Conservation (phyloP, 176 grass and related monocot species). For the Triticum dicoccoides region DNA sequence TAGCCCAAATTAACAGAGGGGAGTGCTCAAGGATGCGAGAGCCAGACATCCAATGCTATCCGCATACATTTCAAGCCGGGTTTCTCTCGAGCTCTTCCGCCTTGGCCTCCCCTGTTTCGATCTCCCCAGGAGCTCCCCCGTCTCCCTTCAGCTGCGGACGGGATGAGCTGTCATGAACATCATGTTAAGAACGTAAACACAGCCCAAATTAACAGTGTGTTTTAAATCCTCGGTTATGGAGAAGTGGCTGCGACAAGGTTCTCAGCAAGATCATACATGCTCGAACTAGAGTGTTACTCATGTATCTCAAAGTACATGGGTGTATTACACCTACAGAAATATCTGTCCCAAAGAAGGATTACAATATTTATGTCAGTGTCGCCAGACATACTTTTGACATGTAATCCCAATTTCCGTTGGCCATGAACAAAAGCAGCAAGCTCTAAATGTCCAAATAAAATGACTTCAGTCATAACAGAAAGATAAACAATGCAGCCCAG, state of each 20-base stretch:
- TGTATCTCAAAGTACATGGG: not conserved
- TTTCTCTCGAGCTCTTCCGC: too few species aligned
- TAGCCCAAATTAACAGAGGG: too few species aligned
- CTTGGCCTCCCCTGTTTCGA: too few species aligned
- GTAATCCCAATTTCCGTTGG: conserved; percentile 23
- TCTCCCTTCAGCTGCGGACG: too few species aligned
- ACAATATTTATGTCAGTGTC: not conserved
- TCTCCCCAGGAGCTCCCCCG: too few species aligned
- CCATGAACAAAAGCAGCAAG: not conserved
- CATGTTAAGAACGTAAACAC: not conserved
- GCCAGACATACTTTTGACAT: not conserved
- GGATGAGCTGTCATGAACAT: too few species aligned
- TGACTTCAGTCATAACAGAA: conserved; percentile 1
- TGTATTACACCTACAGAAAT: not conserved
- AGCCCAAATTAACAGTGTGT: not conserved
- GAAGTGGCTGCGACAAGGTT: not conserved
- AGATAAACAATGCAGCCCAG: not conserved
- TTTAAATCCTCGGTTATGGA: not conserved
- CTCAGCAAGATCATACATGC: not conserved
- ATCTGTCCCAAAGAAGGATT: conserved; percentile 9
- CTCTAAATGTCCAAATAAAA: conserved; percentile 7
- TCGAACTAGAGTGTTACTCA: not conserved
- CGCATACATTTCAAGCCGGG: too few species aligned
- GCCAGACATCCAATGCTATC: too few species aligned
- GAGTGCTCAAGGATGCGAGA: too few species aligned